A percentile compares a stretch with the other conserved stretches of the same genome.
phyloP scores from a whole-genome alignment of 306 rosid genomes.

The Herpetospermum pedunculosum region DNA sequence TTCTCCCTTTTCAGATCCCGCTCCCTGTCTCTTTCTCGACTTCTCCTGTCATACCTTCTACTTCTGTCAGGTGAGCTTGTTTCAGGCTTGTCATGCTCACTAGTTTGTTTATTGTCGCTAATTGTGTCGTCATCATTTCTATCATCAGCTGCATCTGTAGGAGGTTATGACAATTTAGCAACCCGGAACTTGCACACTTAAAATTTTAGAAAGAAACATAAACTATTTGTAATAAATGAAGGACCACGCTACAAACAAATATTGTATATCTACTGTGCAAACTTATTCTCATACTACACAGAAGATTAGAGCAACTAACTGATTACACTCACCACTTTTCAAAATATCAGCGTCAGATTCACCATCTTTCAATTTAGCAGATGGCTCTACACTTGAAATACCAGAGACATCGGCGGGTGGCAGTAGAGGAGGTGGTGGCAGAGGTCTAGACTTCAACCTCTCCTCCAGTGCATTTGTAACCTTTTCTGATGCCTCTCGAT shows the following conservation, averaged over 20 bases:
- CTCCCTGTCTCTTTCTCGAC: slow-evolving; percentile 80
- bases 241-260: neutral
- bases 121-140: slow-evolving; percentile 60
- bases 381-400: slow-evolving; percentile 33
- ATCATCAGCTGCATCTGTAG: slow-evolving; percentile 56
- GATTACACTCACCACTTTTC: slow-evolving; percentile 47
- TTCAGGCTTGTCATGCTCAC: slow-evolving; percentile 73
- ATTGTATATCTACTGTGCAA: neutral
- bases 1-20: slow-evolving; percentile 84
- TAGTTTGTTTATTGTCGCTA: slow-evolving; percentile 41
- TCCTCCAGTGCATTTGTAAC: slow-evolving; percentile 68
- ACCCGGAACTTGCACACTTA: neutral
- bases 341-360: slow-evolving; percentile 45
- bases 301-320: slow-evolving; percentile 12
- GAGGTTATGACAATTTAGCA: slow-evolving; percentile 7
- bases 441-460: slow-evolving; percentile 74
- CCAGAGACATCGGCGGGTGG: slow-evolving; percentile 41
- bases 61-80: slow-evolving; percentile 66
- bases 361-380: slow-evolving; percentile 61
- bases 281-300: neutral
- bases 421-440: slow-evolving; percentile 67
- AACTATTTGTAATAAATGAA: neutral
- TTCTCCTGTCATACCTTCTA: slow-evolving; percentile 72
- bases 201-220: neutral
- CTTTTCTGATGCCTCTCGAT: slow-evolving; percentile 54